Base-by-base conservation (phyloP, 768 basidiomycete species). In the Auricularia heimuer region DNA sequence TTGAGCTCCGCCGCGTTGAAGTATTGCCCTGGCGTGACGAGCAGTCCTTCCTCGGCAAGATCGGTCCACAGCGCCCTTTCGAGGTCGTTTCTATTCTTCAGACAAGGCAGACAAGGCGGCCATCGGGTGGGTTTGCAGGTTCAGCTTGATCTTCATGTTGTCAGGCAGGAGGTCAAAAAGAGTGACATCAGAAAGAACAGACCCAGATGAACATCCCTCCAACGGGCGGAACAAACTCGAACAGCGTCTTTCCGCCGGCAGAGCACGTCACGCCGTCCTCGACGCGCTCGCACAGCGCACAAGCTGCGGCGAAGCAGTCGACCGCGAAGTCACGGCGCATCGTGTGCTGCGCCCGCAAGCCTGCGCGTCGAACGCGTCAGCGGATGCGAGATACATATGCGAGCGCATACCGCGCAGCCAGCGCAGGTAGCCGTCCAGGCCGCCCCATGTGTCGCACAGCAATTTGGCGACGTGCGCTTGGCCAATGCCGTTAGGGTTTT, bases 131-230 rank as follows among this genome's bases (percentile, higher is more conserved):
- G 79, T 73, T n/a, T 83, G 79, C 44, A 92, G 78, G 75, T 90
- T 81, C 35, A 92, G 70, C 69, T 80, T 80, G 47, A 92, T 69
- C 47, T 51, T 24, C 24, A 24, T 24, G 24, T 24, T 24, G 24
- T 24, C 24, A 24, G 24, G 47, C 47, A 16, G 47, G 47, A 8
- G 47, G 47, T 16, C 14, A 51, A 16, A 51, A 51, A 16, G 16
- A 51, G 42, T 24, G 7, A 39, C 37, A 39, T 39, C 37, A 6
- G 47, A 51, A 51, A 21, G 21, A 21, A 51, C 47, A 16, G 10
- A 51, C 47, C 86, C 86, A 89, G 44, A 87, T 67, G 74, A 91
- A 93, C 92, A 93, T 94, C 7, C 92, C 92, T 18, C 88, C 81
- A 1, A 82, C 81, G 0, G 91, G 90, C 11, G 89, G 88, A 1